phyloP scores from a whole-genome alignment of 768 basidiomycete species.

The Collybia mongolica region DNA sequence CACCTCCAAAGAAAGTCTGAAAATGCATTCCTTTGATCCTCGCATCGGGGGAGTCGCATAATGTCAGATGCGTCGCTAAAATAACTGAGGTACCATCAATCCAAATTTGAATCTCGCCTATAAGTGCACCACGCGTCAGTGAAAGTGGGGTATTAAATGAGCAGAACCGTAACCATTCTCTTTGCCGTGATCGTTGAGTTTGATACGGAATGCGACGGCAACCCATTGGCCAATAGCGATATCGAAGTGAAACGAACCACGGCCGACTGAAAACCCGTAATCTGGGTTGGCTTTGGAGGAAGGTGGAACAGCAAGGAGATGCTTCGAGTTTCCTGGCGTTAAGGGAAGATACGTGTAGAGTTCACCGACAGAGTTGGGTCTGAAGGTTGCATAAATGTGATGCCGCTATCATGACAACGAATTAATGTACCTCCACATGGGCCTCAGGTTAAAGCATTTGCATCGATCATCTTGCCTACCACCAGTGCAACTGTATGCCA shows the following conservation, averaged over 20 bases:
- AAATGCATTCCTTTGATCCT: constrained; percentile 70
- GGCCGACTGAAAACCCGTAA: constrained; percentile 67
- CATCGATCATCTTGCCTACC: constrained; percentile 63
- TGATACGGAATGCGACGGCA: constrained; percentile 63
- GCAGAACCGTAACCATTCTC: constrained; percentile 48
- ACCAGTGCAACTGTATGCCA: constrained; percentile 66
- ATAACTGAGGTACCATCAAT: constrained; percentile 63
- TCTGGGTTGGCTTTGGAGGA: constrained; percentile 48
- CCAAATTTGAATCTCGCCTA: constrained; percentile 67
- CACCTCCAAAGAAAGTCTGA: constrained; percentile 80
- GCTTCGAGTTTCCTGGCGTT: constrained; percentile 38
- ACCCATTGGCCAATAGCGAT: constrained; percentile 58
- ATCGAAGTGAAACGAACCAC: constrained; percentile 58
- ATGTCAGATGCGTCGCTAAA: constrained; percentile 40
- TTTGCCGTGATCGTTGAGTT: constrained; percentile 58
- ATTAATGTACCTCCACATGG: constrained; percentile 70
- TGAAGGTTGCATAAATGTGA: constrained; percentile 15
- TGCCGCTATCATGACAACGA: not conserved
- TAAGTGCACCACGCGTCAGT: not conserved
- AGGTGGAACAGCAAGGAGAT: constrained; percentile 47
- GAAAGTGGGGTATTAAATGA: not conserved
- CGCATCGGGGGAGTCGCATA: constrained; percentile 41
- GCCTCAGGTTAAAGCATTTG: constrained; percentile 64
- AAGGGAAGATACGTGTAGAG: constrained; percentile 70
- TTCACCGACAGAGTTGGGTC: constrained; percentile 55